Base-by-base conservation (phyloP, 352 stramenopile genomes). In the Nannochloropsis limnetica region DNA sequence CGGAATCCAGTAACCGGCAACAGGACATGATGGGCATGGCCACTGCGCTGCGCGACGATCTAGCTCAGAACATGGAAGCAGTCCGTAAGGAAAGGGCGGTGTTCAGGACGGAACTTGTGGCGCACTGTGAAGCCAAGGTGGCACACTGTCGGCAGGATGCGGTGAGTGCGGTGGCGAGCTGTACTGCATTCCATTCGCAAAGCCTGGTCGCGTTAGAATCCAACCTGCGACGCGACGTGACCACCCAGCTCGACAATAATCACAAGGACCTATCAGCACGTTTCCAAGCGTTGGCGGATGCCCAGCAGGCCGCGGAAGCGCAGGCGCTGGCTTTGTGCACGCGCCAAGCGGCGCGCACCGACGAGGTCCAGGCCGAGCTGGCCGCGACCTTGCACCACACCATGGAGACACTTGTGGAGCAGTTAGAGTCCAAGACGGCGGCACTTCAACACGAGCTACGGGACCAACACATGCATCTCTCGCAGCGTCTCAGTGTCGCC, bases 201-300 rank as follows among this genome's bases (percentile, higher is more conserved):
- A 86, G 80, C 45, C 81, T 86, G 4, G 74, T 86, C 14, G 74
- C 83, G 74, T 22, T 83, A 83, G 83, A 82, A 14, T 85, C 83
- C 29, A 86, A 31, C 74, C 68, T 86, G 2, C 22, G 79, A 22
- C 83, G 74, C n/a, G 83, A 86, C 31, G 79, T 85, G 28, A 86
- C 83, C n/a, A 85, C 83, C 3, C 83, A 86, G 81, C 74, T 85
- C 68, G 82, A 86, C 31, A 81, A 81, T 43, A 67, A 23, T 11
- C 74, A 85, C 28, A 79, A 79, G 9, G 82, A 86, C 25, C 68
- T 79, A 14, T 29, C 25, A 8, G 25, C 25, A 74, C 3, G 61
- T 3, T 29, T 31, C 61, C n/a, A 74, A 74, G 61, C 61, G 4
- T 74, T 74, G 61, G 20, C 61, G 25, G 11, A 74, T 20, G 3